Percentiles rank a stretch among this genome's conserved stretches.
Evolutionary conservation across 306 rosid species (phyloP).

Genomic region (Vicia sativa): DNA sequence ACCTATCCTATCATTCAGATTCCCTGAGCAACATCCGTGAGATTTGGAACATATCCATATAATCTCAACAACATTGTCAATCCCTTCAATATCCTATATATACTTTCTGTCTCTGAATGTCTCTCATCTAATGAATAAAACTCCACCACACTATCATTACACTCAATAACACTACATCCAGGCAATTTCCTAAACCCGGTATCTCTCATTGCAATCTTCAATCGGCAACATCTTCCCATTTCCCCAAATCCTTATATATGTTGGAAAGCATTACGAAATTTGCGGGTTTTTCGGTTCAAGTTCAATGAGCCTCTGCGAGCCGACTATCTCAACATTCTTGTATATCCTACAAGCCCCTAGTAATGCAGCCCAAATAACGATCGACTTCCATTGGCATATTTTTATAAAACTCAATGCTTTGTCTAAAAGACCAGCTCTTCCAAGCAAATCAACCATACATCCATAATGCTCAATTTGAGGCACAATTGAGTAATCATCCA

Average conservation of each 20-base stretch:
- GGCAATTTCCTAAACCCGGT: conserved; percentile 57
- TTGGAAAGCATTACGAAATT: conserved; percentile 77
- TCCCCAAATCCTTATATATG: conserved; percentile 75
- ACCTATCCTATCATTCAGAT: conserved; percentile 24
- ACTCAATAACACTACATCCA: conserved; percentile 54
- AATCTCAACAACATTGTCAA: conserved; percentile 45
- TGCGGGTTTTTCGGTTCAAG: conserved; percentile 82
- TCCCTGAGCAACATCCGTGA: conserved; percentile 41
- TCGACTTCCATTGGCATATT: conserved; percentile 69
- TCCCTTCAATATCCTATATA: conserved; percentile 45
- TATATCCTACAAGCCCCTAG: conserved; percentile 53
- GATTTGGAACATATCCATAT: conserved; percentile 49
- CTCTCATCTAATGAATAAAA: conserved; percentile 58
- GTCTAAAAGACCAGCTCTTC: conserved; percentile 63
- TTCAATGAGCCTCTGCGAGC: conserved; percentile 58
- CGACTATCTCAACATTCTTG: conserved; percentile 53
- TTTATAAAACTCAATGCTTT: conserved; percentile 62
- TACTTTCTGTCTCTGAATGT: conserved; percentile 48
- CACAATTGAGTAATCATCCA: conserved; percentile 51
- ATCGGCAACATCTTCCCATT: conserved; percentile 74
- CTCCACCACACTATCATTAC: conserved; percentile 48
- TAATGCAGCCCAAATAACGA: conserved; percentile 48
- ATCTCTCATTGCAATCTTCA: conserved; percentile 72
- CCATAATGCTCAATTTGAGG: conserved; percentile 58
- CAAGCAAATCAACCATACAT: conserved; percentile 54